Evolutionary conservation across 164 flowering plant genomes (phyloP).

Genomic region (Nymphaea thermarum): DNA sequence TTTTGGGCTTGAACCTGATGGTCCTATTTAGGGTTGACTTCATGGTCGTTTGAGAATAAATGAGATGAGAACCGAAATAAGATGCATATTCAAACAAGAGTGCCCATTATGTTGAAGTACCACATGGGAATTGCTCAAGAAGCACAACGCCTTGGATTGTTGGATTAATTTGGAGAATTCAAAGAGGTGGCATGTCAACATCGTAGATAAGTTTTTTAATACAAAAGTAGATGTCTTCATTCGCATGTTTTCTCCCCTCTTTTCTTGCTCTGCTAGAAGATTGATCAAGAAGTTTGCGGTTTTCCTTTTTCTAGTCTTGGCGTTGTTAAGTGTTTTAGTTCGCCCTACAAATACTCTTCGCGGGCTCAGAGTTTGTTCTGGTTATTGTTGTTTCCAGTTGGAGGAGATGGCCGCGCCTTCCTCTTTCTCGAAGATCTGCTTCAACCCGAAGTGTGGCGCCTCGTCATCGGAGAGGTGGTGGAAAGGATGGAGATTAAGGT

Average conservation of each 20-base stretch:
- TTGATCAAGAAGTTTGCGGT: not conserved
- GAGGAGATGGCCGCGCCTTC: conserved; percentile 2
- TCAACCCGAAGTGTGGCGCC: conserved; percentile 55
- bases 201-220: conserved; percentile 68
- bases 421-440: conserved; percentile 33
- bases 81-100: no score
- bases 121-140: no score
- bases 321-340: not conserved
- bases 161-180: no score
- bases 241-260: not conserved
- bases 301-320: not conserved
- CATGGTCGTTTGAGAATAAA: no score
- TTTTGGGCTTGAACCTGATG: no score
- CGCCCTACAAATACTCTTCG: no score
- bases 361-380: not conserved
- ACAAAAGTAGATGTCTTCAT: conserved; percentile 39
- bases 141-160: no score
- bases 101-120: no score
- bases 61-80: no score
- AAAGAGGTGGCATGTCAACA: conserved; percentile 33
- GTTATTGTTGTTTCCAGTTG: not conserved
- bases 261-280: not conserved
- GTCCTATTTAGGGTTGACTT: no score
- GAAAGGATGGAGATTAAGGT: no score
- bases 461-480: conserved; percentile 29